These are phyloP conservation scores for Haberlea rhodopensis DNA, from an alignment of 257 asterid genomes.

Conservation along the genomic window DNA sequence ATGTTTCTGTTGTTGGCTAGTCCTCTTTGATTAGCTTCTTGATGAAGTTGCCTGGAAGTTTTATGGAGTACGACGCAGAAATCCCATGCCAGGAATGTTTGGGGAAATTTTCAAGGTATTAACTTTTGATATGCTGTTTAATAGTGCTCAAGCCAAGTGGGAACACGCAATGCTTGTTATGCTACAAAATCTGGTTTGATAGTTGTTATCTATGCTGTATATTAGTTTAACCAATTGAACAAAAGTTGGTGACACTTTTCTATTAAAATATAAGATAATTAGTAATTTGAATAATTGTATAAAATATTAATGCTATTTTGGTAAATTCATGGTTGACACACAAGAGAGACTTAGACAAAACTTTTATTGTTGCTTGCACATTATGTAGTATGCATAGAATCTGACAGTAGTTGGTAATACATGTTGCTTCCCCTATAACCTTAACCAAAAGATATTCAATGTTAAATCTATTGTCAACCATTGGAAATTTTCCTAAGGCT, in stretches of 20 bases:
- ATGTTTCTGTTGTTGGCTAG: conserved; percentile 20
- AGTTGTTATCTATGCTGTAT: no score
- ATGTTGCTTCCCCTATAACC: not conserved
- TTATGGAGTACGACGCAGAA: conserved; percentile 74
- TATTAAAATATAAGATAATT: no score
- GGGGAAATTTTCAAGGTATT: conserved; percentile 87
- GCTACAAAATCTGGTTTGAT: no score
- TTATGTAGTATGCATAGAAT: no score
- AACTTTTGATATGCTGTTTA: conserved; percentile 2
- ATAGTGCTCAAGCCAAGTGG: no score
- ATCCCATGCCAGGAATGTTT: conserved; percentile 85
- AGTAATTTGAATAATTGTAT: not conserved
- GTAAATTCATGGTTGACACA: not conserved
- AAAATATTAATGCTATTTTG: not conserved
- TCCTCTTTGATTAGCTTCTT: conserved; percentile 55
- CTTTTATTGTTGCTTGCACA: no score
- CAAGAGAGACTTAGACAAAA: not conserved
- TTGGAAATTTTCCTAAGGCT: not conserved
- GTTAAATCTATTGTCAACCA: not conserved
- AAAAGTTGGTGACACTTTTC: no score
- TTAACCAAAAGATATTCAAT: no score
- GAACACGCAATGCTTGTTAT: no score
- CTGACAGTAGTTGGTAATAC: not conserved
- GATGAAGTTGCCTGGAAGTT: conserved; percentile 84
- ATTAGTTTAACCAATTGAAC: no score